phyloP scores from a whole-genome alignment of 495 filamentous ascomycete genomes.

The Neurospora sp. region DNA sequence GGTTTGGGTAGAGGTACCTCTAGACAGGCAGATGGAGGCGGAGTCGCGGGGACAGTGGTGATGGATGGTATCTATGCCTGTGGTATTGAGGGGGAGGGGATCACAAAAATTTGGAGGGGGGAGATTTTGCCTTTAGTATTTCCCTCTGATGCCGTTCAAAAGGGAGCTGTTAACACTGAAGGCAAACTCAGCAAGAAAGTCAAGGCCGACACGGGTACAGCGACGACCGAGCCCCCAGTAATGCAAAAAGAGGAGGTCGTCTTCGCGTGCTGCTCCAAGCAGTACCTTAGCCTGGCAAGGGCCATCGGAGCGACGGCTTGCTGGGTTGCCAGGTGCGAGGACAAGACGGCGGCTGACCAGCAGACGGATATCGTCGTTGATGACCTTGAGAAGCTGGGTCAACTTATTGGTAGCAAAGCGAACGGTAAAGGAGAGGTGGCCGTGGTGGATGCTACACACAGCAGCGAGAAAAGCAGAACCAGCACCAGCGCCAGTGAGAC shows the following conservation, averaged over 20 bases:
- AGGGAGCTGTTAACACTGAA: background rate
- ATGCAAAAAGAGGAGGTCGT: background rate
- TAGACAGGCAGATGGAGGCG: background rate
- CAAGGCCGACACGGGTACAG: background rate
- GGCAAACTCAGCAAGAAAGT: background rate
- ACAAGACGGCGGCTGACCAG: background rate
- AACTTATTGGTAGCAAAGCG: background rate
- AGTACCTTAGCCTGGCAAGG: background rate
- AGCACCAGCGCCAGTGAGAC: background rate
- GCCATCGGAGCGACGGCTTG: background rate
- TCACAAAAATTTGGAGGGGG: background rate
- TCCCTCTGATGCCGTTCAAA: background rate
- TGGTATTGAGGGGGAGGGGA: background rate
- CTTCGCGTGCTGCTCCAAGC: background rate
- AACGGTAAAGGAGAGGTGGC: background rate
- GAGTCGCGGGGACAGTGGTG: background rate
- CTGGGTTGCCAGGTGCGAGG: background rate
- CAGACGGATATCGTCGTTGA: background rate
- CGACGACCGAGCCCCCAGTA: background rate
- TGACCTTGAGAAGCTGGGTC: background rate
- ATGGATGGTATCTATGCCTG: background rate
- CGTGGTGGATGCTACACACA: background rate
- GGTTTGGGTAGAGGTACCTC: background rate
- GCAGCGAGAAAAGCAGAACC: background rate
- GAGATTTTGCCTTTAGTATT: background rate